Percentiles rank a stretch among this genome's conserved stretches.
Conservation (phyloP, 2,329 filamentous ascomycete species). For the Cladophialophora bantiana region DNA sequence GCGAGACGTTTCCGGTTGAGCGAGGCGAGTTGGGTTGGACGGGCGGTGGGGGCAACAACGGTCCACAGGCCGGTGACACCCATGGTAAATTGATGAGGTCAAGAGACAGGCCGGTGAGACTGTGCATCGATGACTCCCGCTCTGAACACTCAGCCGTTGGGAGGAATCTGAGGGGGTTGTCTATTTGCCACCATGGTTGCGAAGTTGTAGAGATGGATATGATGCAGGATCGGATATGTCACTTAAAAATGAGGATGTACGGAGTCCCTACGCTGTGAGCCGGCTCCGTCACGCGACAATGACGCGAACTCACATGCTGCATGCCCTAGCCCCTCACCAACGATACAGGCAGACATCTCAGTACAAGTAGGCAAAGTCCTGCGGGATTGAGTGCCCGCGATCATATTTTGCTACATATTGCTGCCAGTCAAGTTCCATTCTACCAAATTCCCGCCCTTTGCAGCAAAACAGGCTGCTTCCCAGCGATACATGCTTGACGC, state of each 20-base stretch:
- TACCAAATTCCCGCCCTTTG: slow-evolving; percentile 4
- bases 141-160: neutral
- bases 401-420: slow-evolving; percentile 2
- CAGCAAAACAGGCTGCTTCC: neutral
- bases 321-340: slow-evolving; percentile 5
- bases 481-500: slow-evolving; percentile 23
- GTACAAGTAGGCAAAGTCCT: neutral
- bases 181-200: slow-evolving; percentile 3
- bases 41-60: slow-evolving; percentile 90
- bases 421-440: slow-evolving; percentile 3
- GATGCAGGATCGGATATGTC: neutral
- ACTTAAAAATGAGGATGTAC: neutral
- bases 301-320: slow-evolving; percentile 30
- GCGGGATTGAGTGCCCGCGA: neutral
- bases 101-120: neutral
- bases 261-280: neutral
- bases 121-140: neutral
- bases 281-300: slow-evolving; percentile 15
- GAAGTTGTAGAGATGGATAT: neutral
- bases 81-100: slow-evolving; percentile 61
- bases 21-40: slow-evolving; percentile 94
- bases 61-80: slow-evolving; percentile 98
- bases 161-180: neutral
- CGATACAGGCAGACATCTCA: neutral
- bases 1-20: slow-evolving; percentile 95